Evolutionary conservation across 495 filamentous ascomycete species (phyloP), one percentile per base, ranked within the genome.

Genomic region (Aspergillus olivimuriae): DNA sequence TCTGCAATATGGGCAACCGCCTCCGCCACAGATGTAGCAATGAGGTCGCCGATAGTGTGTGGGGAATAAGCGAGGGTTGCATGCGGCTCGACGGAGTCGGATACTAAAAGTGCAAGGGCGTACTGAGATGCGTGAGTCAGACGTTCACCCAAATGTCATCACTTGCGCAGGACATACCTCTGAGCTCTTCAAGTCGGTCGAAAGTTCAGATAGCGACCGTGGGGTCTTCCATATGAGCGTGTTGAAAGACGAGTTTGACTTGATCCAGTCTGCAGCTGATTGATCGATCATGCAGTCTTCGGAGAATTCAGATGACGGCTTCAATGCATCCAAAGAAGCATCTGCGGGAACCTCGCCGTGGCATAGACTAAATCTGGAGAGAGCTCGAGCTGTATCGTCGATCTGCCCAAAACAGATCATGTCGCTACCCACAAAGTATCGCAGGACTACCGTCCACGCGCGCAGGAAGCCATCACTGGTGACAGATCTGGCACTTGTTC

Each of bases 381-480:
- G 9, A 30, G 39, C 8, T 24, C 35, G 26, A 18, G 20, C 14
- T 5, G 24, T 39, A 28, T 39, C 41, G 32, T 49, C 46, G 14
- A 43, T 26, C 31, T 56, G 56, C 0, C 72, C 73, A 47, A 77
- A 78, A 35, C 61, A 65, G 17, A 75, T 57, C 19, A 66, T 55
- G 22, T 72, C 61, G 7, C 62, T 63, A 7, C 61, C 62, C 6
- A 68, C 68, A 48, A 74, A 75, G 14, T 51, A 56, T 38, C 62
- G 53, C 26, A 76, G 54, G 1, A 74, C 61, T 2, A 76, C 39
- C 4, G 62, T 61, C 74, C 74, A 76, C 4, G 60, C 66, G 19
- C 35, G 34, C 17, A 49, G 33, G 1, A 49, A 22, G 34, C 23
- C 16, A n/a, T 44, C 34, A 19, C 17, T 26, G 15, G 32, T 19